These are phyloP conservation scores for Castanopsis chinensis DNA, from an alignment of 306 rosid species.

Conservation along the genomic window DNA sequence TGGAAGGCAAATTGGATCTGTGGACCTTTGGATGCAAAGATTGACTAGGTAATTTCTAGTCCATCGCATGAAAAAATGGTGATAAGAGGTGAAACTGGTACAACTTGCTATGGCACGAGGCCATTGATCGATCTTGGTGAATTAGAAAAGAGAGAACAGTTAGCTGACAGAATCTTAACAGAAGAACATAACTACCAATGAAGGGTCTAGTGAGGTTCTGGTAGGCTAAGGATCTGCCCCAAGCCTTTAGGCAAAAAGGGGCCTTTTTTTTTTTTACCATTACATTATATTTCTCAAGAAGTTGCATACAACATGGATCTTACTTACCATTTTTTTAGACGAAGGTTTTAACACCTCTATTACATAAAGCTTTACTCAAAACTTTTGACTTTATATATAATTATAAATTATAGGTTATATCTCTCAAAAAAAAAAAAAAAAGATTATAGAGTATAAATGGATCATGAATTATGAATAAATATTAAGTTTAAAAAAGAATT, in stretches of 20 bases:
- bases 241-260: background rate
- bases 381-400: background rate
- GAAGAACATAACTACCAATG: background rate
- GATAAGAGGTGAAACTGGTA: background rate
- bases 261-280: background rate
- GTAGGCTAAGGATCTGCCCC: background rate
- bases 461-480: too few relatives aligned
- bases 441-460: too few relatives aligned
- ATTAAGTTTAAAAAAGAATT: too few relatives aligned
- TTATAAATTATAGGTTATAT: too few relatives aligned
- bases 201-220: background rate
- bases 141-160: background rate
- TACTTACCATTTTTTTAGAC: background rate
- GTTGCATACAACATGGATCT: background rate
- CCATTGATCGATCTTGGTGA: background rate
- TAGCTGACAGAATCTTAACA: background rate
- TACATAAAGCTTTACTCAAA: background rate
- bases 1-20: conserved; percentile 89
- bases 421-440: too few relatives aligned
- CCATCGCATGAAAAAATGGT: background rate
- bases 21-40: conserved; percentile 51
- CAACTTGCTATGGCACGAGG: background rate
- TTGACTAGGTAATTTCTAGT: conserved; percentile 41
- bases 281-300: background rate
- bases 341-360: background rate